Base-by-base conservation (phyloP, 345 rosid species). In the Eucalyptus erythrocorys region DNA sequence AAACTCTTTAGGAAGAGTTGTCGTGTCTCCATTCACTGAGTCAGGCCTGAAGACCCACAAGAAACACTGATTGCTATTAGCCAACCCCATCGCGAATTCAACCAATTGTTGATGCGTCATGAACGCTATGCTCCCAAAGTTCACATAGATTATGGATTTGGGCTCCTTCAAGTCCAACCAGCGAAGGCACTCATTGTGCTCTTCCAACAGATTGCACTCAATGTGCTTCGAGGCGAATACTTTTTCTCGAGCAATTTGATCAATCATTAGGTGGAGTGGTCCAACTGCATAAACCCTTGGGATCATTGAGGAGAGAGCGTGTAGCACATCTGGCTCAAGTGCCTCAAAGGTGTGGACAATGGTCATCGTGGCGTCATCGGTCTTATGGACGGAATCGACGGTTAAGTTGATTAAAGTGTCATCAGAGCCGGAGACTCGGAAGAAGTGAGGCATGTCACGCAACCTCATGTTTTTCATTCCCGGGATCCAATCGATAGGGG, bases 21-120 rank as follows among this genome's bases (percentile, higher is more conserved):
- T 3, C 14, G 82, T 10, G 27, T 87, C 88, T 3, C 91, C 92
- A 1, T 30, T 21, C 26, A 88, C 90, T 40, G 79, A 61, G 40
- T 91, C 87, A 4, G 90, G 89, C 34, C 91, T 61, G 3, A 91
- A 86, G 15, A 89, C 59, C 92, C 91, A 91, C 27, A 91, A 51
- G 86, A 91, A 89, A 16, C 48, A 21, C 11, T 87, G 48, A 32
- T 88, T 22, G 68, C 92, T 89, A 26, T 88, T 86, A 24, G 90
- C 84, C 6, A 91, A 81, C 12, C 92, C 91, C 82, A 89, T 85
- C 5, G 89, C 91, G 6, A 91, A 88, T 49, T 91, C 92, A 6
- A 71, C 30, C 51, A 89, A 43, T 10, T 91, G 91, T 45, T 88
- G 47, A 19, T 24, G 59, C 47, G 84, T 68, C 55, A 87, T 2